Evolutionary conservation across 768 basidiomycete species (phyloP).

Genomic region (Lentinus brumalis): DNA sequence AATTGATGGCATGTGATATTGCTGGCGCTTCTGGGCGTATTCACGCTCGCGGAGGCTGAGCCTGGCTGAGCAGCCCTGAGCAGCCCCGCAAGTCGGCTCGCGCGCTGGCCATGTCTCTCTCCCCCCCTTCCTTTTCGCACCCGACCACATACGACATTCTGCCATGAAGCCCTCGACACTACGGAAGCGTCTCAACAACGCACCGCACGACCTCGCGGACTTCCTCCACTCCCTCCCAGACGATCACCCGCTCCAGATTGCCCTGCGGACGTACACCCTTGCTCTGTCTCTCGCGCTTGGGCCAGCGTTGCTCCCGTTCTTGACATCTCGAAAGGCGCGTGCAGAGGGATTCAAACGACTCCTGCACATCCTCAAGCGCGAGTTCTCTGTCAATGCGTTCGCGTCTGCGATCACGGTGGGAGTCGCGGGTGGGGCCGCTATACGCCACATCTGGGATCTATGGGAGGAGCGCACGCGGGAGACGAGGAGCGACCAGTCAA

Average conservation of each 20-base stretch:
- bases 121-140: background rate
- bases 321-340: slow-evolving; percentile 36
- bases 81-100: background rate
- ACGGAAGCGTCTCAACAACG: slow-evolving; percentile 1
- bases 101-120: background rate
- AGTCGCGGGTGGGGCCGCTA: slow-evolving; percentile 62
- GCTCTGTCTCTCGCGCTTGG: slow-evolving; percentile 67
- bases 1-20: slow-evolving; percentile 12
- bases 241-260: slow-evolving; percentile 56
- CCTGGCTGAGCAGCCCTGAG: too few relatives aligned
- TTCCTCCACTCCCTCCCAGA: slow-evolving; percentile 27
- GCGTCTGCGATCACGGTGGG: slow-evolving; percentile 67
- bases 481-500: background rate
- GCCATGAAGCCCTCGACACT: slow-evolving; percentile 3
- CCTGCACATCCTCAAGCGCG: slow-evolving; percentile 51
- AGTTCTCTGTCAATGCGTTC: slow-evolving; percentile 64
- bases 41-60: too few relatives aligned
- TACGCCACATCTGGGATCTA: slow-evolving; percentile 48
- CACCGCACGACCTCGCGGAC: slow-evolving; percentile 19
- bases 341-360: slow-evolving; percentile 24
- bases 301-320: slow-evolving; percentile 60
- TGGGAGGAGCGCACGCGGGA: background rate
- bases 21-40: background rate
- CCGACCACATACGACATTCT: background rate
- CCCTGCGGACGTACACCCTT: slow-evolving; percentile 68